Evolutionary conservation across 192 early-diverging fungal genomes (phyloP).

Genomic region (Backusella circina): DNA sequence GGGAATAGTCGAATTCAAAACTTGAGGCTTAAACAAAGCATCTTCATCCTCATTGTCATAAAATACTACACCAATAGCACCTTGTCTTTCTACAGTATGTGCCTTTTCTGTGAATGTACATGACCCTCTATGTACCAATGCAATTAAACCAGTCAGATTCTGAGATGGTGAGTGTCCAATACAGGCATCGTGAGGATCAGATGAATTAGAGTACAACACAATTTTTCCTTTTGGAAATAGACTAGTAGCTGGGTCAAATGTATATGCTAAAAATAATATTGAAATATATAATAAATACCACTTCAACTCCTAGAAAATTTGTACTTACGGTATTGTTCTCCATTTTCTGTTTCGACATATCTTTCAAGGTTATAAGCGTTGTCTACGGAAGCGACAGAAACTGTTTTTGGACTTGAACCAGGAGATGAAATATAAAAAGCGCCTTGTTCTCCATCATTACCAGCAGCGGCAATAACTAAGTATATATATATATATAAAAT

Average conservation of each 20-base stretch:
- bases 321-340: slow-evolving; percentile 12
- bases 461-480: slow-evolving; percentile 55
- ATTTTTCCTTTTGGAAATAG: slow-evolving; percentile 38
- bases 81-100: slow-evolving; percentile 45
- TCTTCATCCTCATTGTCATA: slow-evolving; percentile 45
- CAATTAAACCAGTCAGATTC: slow-evolving; percentile 45
- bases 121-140: slow-evolving; percentile 63
- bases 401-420: slow-evolving; percentile 46
- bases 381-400: slow-evolving; percentile 57
- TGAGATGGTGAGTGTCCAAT: slow-evolving; percentile 27
- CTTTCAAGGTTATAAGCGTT: slow-evolving; percentile 34
- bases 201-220: slow-evolving; percentile 39
- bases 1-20: slow-evolving; percentile 44
- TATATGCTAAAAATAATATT: slow-evolving; percentile 8
- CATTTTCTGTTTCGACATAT: not conserved
- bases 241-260: slow-evolving; percentile 11
- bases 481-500: not conserved
- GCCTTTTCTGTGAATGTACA: slow-evolving; percentile 69
- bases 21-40: slow-evolving; percentile 10
- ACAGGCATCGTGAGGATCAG: slow-evolving; percentile 49
- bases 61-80: slow-evolving; percentile 64
- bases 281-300: not conserved
- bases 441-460: slow-evolving; percentile 67
- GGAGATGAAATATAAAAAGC: slow-evolving; percentile 58
- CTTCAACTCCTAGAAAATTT: slow-evolving; percentile 30